Evolutionary conservation across 495 filamentous ascomycete species (phyloP), one percentile per base, ranked within the genome.

Genomic region (Glonium stellatum): DNA sequence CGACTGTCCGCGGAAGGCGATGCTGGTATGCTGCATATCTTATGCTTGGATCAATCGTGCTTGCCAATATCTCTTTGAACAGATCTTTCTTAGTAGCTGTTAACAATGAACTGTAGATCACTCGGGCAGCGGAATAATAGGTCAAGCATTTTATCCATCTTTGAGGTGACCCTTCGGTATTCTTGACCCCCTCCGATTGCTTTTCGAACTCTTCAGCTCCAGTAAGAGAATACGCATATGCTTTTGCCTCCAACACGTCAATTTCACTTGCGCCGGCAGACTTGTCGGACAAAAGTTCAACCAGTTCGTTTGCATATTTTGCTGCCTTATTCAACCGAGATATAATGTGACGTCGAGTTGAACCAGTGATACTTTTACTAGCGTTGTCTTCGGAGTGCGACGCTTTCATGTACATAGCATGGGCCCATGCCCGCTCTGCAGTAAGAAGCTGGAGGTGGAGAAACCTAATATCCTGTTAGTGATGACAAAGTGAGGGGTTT

Each of bases 341-440:
- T 53, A 92, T 84, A 21, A 97, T 92, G 67, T 97, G 93, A 36
- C 86, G 86, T 62, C 88, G 82, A 19, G 88, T 85, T 19, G 85
- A 82, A 49, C 89, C 85, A n/a, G 87, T 79, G 55, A 95, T 85
- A 35, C 84, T 84, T 71, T 89, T 85, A 36, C 81, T 79, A 9
- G 79, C 76, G 44, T 77, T 75, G 63, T 92, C 90, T 65, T 88
- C 83, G 42, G 89, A 82, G 70, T 95, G 88, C 22, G 82, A 73
- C 5, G 90, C 82, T 72, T 96, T 96, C 81, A 97, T 89, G 64
- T 87, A 80, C 90, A 96, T 93, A 54, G 92, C 95, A 69, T 96
- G 85, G 1, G 95, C 95, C 91, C 95, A 97, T 54, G 95, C 89
- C 63, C 95, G 82, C 75, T 99, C 95, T 58, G 91, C 82, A 35